Conservation (phyloP, 176 grass and related monocot genomes). For the Coix lacrymajobi region DNA sequence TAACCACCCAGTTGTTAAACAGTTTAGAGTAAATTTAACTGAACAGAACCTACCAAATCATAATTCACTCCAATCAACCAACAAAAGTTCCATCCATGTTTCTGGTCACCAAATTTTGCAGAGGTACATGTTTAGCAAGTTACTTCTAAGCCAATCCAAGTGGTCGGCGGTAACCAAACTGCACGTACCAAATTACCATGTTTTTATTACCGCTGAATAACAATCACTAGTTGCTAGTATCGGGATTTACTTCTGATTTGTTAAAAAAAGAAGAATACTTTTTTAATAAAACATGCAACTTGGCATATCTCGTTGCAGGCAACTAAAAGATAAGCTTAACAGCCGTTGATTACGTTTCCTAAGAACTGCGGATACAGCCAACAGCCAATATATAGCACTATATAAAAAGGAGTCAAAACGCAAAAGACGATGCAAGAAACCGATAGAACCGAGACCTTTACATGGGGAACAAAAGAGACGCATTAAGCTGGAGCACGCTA, state of each 20-base stretch:
- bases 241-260: background rate
- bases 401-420: background rate
- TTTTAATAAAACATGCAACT: constrained; percentile 6
- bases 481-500: constrained; percentile 19
- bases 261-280: background rate
- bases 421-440: background rate
- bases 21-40: background rate
- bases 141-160: constrained; percentile 37
- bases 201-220: constrained; percentile 8
- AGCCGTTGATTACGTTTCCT: constrained; percentile 11
- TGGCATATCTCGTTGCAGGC: background rate
- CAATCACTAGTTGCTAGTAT: background rate
- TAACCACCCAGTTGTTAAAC: background rate
- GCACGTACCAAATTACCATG: constrained; percentile 11
- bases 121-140: constrained; percentile 11
- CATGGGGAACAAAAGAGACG: background rate
- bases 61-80: constrained; percentile 19
- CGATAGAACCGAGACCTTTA: constrained; percentile 7
- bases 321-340: background rate
- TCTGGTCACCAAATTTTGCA: constrained; percentile 17
- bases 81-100: constrained; percentile 6
- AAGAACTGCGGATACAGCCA: background rate
- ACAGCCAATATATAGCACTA: background rate
- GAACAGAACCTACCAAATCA: background rate
- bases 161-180: constrained; percentile 30